A percentile compares a stretch with the other conserved stretches of the same genome.
phyloP scores from a whole-genome alignment of 371 early-diverging fungal genomes.

The Mucor plumbeus region DNA sequence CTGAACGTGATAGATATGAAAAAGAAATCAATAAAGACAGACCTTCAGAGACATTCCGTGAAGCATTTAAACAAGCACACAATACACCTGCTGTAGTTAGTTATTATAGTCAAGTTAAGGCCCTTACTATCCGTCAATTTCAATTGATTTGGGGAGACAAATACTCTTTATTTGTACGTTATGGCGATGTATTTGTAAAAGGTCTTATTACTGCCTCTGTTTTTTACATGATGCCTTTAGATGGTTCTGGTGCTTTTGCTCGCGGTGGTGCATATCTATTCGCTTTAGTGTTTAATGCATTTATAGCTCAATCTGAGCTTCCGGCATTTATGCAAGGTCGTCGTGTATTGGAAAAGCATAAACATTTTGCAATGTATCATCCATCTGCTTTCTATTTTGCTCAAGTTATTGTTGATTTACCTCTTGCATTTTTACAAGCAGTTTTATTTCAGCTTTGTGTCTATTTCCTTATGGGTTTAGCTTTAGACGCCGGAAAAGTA shows the following conservation, averaged over 20 bases:
- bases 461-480: slow-evolving; percentile 39
- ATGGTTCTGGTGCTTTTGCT: slow-evolving; percentile 64
- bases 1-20: slow-evolving; percentile 47
- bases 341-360: slow-evolving; percentile 71
- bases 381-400: slow-evolving; percentile 67
- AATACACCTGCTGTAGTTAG: slow-evolving; percentile 63
- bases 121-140: slow-evolving; percentile 62
- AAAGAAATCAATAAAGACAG: slow-evolving; percentile 28
- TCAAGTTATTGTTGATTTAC: slow-evolving; percentile 56
- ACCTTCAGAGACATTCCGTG: slow-evolving; percentile 52
- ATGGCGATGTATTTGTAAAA: slow-evolving; percentile 63
- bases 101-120: slow-evolving; percentile 59
- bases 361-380: slow-evolving; percentile 66
- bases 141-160: slow-evolving; percentile 53
- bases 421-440: slow-evolving; percentile 48
- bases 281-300: slow-evolving; percentile 62
- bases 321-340: slow-evolving; percentile 63
- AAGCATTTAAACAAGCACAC: slow-evolving; percentile 54
- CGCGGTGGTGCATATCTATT: slow-evolving; percentile 42
- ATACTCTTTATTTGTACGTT: slow-evolving; percentile 55
- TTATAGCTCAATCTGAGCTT: slow-evolving; percentile 61
- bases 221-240: slow-evolving; percentile 61
- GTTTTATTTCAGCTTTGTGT: neutral
- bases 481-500: slow-evolving; percentile 55
- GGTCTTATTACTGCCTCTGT: slow-evolving; percentile 74